phyloP scores from a whole-genome alignment of 805 yeast genomes.

The Blastobotrys attinorum region DNA sequence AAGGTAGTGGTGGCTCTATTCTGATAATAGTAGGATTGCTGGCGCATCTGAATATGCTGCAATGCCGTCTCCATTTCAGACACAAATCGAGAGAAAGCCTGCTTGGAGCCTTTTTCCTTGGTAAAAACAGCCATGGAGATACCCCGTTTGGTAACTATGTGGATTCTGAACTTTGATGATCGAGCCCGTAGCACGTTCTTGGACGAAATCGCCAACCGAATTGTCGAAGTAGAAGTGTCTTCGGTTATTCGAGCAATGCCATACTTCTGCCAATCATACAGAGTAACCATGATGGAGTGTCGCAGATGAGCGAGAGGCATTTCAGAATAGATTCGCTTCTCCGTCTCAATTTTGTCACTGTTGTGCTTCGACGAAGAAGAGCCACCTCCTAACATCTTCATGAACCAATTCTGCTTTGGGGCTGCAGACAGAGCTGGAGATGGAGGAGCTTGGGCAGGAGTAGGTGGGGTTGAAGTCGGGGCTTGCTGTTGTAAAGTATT shows the following conservation, averaged over 20 bases:
- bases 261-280: constrained; percentile 31
- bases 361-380: constrained; percentile 1
- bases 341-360: constrained; percentile 4
- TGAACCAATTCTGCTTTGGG: constrained; percentile 30
- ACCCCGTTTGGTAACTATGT: constrained; percentile 13
- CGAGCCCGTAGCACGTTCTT: constrained; percentile 29
- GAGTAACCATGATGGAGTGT: constrained; percentile 24
- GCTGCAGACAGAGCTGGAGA: too few species aligned
- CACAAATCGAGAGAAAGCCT: constrained; percentile 23
- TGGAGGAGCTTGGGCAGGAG: not conserved
- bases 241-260: constrained; percentile 28
- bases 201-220: constrained; percentile 27
- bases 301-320: constrained; percentile 23
- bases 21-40: too few species aligned
- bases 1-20: too few species aligned
- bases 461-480: not conserved
- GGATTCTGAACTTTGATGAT: constrained; percentile 23
- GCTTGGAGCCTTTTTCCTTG: constrained; percentile 24
- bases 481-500: not conserved
- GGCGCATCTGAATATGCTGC: not conserved
- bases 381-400: constrained; percentile 22
- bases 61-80: constrained; percentile 21
- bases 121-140: constrained; percentile 20
- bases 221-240: constrained; percentile 21
- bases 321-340: constrained; percentile 23